A percentile compares a stretch with the other conserved stretches of the same genome.
phyloP scores from a whole-genome alignment of 208 protist genomes.

The Crithidia expoeki region DNA sequence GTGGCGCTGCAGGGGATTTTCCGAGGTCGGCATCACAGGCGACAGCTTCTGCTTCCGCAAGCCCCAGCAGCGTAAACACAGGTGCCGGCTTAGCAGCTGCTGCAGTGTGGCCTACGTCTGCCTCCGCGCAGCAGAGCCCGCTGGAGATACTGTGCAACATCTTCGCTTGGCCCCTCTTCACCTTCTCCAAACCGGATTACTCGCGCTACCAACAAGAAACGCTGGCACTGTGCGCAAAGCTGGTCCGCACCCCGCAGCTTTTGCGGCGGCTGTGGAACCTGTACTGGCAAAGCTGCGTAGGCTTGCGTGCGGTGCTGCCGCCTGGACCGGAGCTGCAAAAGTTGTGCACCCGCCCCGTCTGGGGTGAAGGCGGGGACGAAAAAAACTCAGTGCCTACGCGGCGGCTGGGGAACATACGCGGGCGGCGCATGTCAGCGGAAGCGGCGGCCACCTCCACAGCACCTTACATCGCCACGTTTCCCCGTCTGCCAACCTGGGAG shows the following conservation, averaged over 20 bases:
- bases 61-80: too few species aligned
- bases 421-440: conserved; percentile 13
- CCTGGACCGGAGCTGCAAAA: conserved; percentile 25
- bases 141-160: conserved; percentile 75
- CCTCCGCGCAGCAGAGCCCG: conserved; percentile 30
- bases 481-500: conserved; percentile 33
- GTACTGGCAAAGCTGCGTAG: conserved; percentile 56
- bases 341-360: conserved; percentile 23
- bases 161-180: conserved; percentile 81
- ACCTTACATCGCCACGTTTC: neutral
- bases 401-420: neutral
- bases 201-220: conserved; percentile 51
- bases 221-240: conserved; percentile 61
- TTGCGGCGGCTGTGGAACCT: conserved; percentile 71
- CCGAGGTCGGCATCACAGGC: too few species aligned
- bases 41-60: too few species aligned
- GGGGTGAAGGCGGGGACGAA: conserved; percentile 4
- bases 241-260: conserved; percentile 56
- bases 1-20: neutral
- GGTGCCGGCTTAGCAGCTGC: neutral
- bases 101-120: conserved; percentile 19
- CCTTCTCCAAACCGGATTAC: conserved; percentile 44
- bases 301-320: conserved; percentile 36
- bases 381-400: neutral
- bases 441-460: neutral